Evolutionary conservation across 106 monocot species (phyloP), one percentile per base, ranked within the genome.

Genomic region (Platanthera zijinensis): DNA sequence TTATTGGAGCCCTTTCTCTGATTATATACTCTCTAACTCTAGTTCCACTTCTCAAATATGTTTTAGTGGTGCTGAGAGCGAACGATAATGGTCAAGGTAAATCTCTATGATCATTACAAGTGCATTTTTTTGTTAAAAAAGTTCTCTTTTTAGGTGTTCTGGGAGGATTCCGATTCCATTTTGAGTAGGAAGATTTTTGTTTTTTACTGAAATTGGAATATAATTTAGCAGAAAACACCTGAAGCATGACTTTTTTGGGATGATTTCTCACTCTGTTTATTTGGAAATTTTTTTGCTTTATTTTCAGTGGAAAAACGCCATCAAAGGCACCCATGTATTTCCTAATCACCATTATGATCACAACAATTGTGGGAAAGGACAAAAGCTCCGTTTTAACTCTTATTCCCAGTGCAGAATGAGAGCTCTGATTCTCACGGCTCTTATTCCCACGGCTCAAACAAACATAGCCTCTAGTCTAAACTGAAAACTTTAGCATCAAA

Each of bases 1-100:
- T 91, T 51, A 75, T 91, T 53, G 90, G 90, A 77, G 90, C 87
- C 67, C 87, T 91, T 72, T 91, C 90, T 79, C 72, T 91, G 69
- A 88, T 91, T 64, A 88, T 91, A 56, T 91, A 91, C 79, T 82
- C 90, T 18, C 62, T 91, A 1, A 86, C 82, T 67, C 82, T 88
- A 69, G 47, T 91, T 39, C 85, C 85, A 8, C 88, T 91, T 10
- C 75, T 91, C 69, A 91, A 91, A 74, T 91, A 91, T 73, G 87
- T 91, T 12, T 82, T 87, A 45, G 50, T 91, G 5, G 90, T 91
- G 46, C 56, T 91, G 75, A 81, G 86, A 28, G 90, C 90, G 48
- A 91, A 86, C 73, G 90, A 91, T 67, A 84, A 88, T 71, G 90
- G 90, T 76, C 87, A 88, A 63, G 90, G 90, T 90, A 77, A 82